Percentiles rank a stretch among this genome's conserved stretches.
Conservation (phyloP, 140 eudicot genomes). For the Senecio squalidus region DNA sequence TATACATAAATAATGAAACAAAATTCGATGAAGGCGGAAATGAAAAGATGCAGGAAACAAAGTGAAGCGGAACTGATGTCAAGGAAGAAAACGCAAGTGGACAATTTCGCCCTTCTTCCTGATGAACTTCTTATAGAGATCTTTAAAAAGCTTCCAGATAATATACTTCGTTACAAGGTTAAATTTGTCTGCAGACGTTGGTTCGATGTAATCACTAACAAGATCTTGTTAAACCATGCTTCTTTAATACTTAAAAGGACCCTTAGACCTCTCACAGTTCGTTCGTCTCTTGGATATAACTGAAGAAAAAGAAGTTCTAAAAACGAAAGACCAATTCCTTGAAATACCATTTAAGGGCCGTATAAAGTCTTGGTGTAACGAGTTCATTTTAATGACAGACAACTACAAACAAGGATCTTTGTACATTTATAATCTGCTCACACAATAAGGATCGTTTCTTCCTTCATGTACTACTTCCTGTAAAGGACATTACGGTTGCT, state of each 20-base stretch:
- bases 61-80: slow-evolving; percentile 4
- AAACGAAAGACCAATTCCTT: slow-evolving; percentile 7
- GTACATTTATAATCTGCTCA: slow-evolving; percentile 17
- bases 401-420: background rate
- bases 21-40: slow-evolving; percentile 16
- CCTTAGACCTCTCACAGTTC: background rate
- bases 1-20: slow-evolving; percentile 13
- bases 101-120: slow-evolving; percentile 6
- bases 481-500: slow-evolving; percentile 18
- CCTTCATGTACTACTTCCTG: slow-evolving; percentile 12
- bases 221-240: slow-evolving; percentile 19
- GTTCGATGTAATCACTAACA: slow-evolving; percentile 18
- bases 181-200: slow-evolving; percentile 26
- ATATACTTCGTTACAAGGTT: slow-evolving; percentile 21
- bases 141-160: slow-evolving; percentile 27
- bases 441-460: slow-evolving; percentile 20
- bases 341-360: slow-evolving; percentile 18
- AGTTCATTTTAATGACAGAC: slow-evolving; percentile 20
- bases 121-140: slow-evolving; percentile 25
- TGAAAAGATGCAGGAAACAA: slow-evolving; percentile 6
- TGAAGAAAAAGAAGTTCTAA: slow-evolving; percentile 15
- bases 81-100: slow-evolving; percentile 11
- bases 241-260: slow-evolving; percentile 16
- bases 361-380: slow-evolving; percentile 31
- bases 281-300: slow-evolving; percentile 17